Evolutionary conservation across 441 rosid genomes (phyloP).

Genomic region (Mallotus japonicus): DNA sequence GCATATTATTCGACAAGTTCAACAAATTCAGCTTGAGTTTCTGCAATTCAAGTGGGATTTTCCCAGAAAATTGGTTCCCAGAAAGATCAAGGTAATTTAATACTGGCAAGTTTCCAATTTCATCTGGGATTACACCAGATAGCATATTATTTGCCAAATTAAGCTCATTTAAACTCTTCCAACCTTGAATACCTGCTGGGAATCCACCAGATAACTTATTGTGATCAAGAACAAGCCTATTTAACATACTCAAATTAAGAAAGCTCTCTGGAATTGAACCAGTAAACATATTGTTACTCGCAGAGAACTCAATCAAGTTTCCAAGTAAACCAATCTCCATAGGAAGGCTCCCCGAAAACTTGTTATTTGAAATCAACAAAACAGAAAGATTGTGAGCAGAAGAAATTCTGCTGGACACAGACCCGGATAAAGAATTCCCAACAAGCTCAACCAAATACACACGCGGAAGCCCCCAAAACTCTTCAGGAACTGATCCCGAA

Average conservation of each 20-base stretch:
- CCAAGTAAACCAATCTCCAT: constrained; percentile 58
- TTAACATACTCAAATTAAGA: constrained; percentile 47
- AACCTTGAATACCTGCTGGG: constrained; percentile 50
- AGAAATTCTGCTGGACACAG: constrained; percentile 51
- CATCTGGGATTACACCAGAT: constrained; percentile 62
- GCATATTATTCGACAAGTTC: constrained; percentile 67
- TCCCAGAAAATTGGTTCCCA: constrained; percentile 56
- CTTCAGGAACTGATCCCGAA: constrained; percentile 63
- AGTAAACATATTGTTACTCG: constrained; percentile 55
- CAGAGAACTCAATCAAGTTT: constrained; percentile 64
- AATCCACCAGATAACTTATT: constrained; percentile 68
- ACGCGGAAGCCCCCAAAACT: constrained; percentile 86
- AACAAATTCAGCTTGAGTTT: constrained; percentile 78
- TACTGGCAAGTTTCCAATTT: constrained; percentile 70
- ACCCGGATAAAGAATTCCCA: constrained; percentile 64
- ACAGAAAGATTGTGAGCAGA: constrained; percentile 63
- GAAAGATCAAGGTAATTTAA: constrained; percentile 95
- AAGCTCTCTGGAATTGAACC: constrained; percentile 67
- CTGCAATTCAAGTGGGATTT: constrained; percentile 64
- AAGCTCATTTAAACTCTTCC: constrained; percentile 80
- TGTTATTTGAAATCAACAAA: constrained; percentile 59
- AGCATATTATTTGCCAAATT: constrained; percentile 61
- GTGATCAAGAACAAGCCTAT: constrained; percentile 65
- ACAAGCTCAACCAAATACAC: constrained; percentile 66
- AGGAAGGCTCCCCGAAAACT: constrained; percentile 64